Conservation (phyloP, 225 moss, liverwort and hornwort genomes). For the Takakia lepidozioides region DNA sequence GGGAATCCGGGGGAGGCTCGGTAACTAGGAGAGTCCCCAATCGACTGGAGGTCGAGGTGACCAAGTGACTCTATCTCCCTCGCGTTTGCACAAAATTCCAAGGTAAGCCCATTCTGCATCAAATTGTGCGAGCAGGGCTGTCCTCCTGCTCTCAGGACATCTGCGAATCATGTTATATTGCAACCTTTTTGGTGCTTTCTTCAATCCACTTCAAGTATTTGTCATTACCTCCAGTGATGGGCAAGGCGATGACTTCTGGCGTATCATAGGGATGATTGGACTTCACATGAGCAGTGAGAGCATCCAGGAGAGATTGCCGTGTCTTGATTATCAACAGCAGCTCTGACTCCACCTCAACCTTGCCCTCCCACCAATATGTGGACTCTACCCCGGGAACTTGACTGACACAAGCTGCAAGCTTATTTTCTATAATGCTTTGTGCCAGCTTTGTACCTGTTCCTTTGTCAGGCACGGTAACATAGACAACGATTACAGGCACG, state of each 20-base stretch:
- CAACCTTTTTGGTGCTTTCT: slow-evolving; percentile 48
- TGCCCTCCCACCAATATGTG: background rate
- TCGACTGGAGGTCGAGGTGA: no score
- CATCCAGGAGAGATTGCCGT: slow-evolving; percentile 45
- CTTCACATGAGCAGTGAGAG: slow-evolving; percentile 61
- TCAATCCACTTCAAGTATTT: slow-evolving; percentile 78
- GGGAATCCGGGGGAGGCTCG: no score
- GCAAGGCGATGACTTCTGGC: slow-evolving; percentile 76
- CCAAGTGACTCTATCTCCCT: no score
- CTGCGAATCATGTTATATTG: no score
- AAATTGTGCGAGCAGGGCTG: no score
- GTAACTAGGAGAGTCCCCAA: no score
- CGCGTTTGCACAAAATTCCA: no score
- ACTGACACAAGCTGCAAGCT: slow-evolving; percentile 88
- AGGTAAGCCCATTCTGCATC: no score
- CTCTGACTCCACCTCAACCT: slow-evolving; percentile 74
- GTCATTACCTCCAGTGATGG: slow-evolving; percentile 75
- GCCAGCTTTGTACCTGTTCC: slow-evolving; percentile 73
- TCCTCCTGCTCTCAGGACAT: no score
- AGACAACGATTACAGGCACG: slow-evolving; percentile 63
- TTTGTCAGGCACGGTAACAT: slow-evolving; percentile 75
- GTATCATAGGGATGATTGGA: slow-evolving; percentile 76
- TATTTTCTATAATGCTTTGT: slow-evolving; percentile 60
- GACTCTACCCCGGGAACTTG: slow-evolving; percentile 62
- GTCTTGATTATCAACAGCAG: slow-evolving; percentile 72